These are phyloP conservation scores for Komagataella pastoris DNA, from an alignment of 805 yeast species.

Conservation along the genomic window DNA sequence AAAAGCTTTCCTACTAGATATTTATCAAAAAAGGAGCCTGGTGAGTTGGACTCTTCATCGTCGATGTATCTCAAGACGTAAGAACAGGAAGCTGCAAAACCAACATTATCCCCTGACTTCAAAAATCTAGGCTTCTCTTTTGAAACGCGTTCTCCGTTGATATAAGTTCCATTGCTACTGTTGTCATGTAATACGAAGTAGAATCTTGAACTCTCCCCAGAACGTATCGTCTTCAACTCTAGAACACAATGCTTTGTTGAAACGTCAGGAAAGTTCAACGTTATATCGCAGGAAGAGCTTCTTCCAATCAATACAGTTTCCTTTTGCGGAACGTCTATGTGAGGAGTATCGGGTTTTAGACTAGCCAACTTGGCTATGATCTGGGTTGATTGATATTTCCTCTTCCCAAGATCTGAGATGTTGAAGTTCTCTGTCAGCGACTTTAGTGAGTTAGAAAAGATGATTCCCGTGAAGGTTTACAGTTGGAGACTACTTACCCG, in stretches of 20 bases:
- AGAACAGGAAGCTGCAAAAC: conserved; percentile 27
- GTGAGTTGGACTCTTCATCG: conserved; percentile 4
- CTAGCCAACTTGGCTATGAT: conserved; percentile 3
- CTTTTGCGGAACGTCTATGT: conserved; percentile 2
- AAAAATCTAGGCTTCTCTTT: conserved; percentile 33
- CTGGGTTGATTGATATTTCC: not conserved
- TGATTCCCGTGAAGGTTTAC: not conserved
- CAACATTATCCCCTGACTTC: conserved; percentile 50
- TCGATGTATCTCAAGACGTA: conserved; percentile 15
- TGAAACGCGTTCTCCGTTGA: conserved; percentile 43
- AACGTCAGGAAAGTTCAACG: conserved; percentile 32
- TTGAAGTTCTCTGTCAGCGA: not conserved
- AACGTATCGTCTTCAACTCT: conserved; percentile 23
- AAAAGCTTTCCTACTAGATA: conserved; percentile 43
- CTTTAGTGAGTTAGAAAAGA: not conserved
- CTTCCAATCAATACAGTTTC: conserved; percentile 26
- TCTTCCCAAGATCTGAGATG: not conserved
- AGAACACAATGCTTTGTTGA: conserved; percentile 55
- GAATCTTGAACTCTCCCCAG: conserved; percentile 11
- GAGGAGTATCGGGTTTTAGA: conserved; percentile 1
- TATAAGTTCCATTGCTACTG: conserved; percentile 53
- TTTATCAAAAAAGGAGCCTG: conserved; percentile 38
- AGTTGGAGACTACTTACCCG: not conserved
- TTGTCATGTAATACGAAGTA: conserved; percentile 20
- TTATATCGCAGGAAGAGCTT: conserved; percentile 45